Percentiles rank a stretch among this genome's conserved stretches.
Conservation (phyloP, 2,329 filamentous ascomycete species). For the Fusarium mangiferae region DNA sequence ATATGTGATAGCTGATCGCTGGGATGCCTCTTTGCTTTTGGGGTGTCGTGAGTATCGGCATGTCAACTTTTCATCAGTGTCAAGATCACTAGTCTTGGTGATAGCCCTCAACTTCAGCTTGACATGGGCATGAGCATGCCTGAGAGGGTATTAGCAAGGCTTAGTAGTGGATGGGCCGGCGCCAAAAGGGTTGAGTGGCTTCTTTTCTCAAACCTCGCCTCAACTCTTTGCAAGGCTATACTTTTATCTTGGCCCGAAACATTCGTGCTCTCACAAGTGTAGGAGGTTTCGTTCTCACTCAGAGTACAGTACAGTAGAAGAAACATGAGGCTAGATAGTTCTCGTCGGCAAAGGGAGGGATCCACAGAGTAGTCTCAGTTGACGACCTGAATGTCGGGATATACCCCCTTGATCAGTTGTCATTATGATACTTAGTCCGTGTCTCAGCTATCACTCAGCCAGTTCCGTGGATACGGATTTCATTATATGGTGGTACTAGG, state of each 20-base stretch:
- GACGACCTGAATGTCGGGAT: constrained; percentile 33
- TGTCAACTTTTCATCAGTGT: constrained; percentile 9
- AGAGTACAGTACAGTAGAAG: neutral
- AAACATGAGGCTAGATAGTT: constrained; percentile 12
- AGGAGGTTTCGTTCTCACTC: neutral
- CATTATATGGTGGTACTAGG: neutral
- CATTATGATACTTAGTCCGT: constrained; percentile 17
- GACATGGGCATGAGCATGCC: constrained; percentile 13
- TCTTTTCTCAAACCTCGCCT: constrained; percentile 11
- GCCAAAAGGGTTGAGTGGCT: constrained; percentile 22
- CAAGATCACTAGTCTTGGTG: neutral
- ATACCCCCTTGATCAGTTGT: constrained; percentile 27
- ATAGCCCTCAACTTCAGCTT: constrained; percentile 19
- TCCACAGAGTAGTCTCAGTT: constrained; percentile 32
- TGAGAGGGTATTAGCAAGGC: neutral
- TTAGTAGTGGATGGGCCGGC: neutral
- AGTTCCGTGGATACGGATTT: constrained; percentile 33
- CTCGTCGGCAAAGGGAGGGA: constrained; percentile 25
- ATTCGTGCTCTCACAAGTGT: neutral
- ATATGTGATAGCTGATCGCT: neutral
- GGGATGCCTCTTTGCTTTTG: neutral
- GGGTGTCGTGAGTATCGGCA: neutral
- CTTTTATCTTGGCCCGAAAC: constrained; percentile 11
- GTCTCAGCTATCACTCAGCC: constrained; percentile 34
- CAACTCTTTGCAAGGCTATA: neutral